Percentiles rank a stretch among this genome's conserved stretches.
Conservation (phyloP, 805 yeast species). For the Komagataella phaffii region DNA sequence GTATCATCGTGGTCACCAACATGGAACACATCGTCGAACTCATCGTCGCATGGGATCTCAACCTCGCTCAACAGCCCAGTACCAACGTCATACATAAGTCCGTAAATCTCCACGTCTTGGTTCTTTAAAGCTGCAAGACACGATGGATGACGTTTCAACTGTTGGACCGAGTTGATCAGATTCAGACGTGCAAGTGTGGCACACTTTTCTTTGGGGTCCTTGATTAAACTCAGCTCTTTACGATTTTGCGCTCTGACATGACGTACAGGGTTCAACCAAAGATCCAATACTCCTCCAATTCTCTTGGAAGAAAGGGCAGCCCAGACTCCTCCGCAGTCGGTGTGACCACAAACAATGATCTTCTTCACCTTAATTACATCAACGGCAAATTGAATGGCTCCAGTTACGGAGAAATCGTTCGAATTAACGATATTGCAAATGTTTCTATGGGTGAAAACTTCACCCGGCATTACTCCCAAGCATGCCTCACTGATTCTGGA, state of each 20-base stretch:
- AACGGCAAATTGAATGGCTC: constrained; percentile 80
- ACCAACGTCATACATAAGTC: constrained; percentile 72
- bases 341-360: constrained; percentile 84
- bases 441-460: constrained; percentile 77
- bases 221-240: constrained; percentile 31
- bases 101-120: constrained; percentile 65
- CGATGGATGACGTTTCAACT: constrained; percentile 49
- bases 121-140: constrained; percentile 51
- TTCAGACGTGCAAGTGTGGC: constrained; percentile 62
- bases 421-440: constrained; percentile 70
- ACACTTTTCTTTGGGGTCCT: constrained; percentile 40
- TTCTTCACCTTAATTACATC: constrained; percentile 72
- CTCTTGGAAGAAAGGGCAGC: constrained; percentile 56
- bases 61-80: constrained; percentile 44
- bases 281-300: constrained; percentile 57
- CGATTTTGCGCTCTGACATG: constrained; percentile 53
- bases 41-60: constrained; percentile 12
- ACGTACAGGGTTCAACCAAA: constrained; percentile 58
- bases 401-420: constrained; percentile 58
- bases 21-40: constrained; percentile 7
- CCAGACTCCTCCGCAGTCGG: constrained; percentile 90
- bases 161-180: constrained; percentile 58
- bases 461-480: constrained; percentile 75
- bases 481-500: constrained; percentile 77
- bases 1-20: constrained; percentile 9